phyloP scores from a whole-genome alignment of 768 basidiomycete species.

The Tylopilus cervinicoccineus region DNA sequence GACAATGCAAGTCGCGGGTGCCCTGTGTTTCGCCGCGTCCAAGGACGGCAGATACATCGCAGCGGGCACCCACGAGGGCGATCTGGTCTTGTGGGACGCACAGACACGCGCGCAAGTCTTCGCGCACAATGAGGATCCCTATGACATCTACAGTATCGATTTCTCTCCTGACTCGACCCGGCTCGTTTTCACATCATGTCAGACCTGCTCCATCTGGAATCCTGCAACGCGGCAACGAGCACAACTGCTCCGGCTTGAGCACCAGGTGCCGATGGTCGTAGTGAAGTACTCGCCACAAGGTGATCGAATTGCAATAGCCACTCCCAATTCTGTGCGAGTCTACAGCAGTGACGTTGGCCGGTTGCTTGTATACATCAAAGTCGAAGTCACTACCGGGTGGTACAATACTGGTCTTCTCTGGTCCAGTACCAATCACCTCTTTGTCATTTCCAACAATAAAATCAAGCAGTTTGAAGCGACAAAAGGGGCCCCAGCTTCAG shows the following conservation, averaged over 20 bases:
- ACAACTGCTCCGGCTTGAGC: neutral
- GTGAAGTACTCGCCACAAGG: neutral
- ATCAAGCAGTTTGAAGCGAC: neutral
- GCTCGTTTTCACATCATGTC: neutral
- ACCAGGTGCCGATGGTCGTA: neutral
- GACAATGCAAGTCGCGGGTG: neutral
- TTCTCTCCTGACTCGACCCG: neutral
- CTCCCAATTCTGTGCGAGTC: neutral
- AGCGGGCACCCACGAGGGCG: neutral
- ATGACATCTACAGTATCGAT: neutral
- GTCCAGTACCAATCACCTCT: neutral
- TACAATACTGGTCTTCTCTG: neutral
- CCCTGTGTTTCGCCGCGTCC: neutral
- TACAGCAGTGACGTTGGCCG: neutral
- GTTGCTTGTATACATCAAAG: neutral
- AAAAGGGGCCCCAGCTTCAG: neutral
- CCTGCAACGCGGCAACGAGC: neutral
- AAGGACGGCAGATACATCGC: neutral
- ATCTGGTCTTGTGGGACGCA: neutral
- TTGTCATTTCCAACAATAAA: neutral
- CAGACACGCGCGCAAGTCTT: neutral
- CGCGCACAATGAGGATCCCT: neutral
- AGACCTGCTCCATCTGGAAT: neutral
- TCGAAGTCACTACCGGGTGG: no score
- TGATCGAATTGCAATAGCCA: neutral